Evolutionary conservation across 495 filamentous ascomycete genomes (phyloP).

Genomic region (Immersiella caudata): DNA sequence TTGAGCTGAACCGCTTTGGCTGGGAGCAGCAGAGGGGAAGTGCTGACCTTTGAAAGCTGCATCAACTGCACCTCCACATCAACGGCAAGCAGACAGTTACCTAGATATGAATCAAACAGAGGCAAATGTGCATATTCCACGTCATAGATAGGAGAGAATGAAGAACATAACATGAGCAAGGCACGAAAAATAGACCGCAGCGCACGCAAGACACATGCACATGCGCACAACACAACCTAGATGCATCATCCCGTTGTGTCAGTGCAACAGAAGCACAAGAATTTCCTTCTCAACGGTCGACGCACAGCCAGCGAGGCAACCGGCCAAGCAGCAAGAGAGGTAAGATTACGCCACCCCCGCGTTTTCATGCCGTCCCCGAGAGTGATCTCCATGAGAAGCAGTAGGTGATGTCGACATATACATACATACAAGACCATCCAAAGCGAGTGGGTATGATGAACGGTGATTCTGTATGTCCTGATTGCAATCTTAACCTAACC

Average conservation of each 20-base stretch:
- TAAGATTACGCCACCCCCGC: constrained; percentile 1
- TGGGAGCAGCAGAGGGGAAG: neutral
- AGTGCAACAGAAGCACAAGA: neutral
- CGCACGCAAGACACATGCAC: neutral
- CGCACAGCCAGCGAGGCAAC: neutral
- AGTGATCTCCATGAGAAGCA: neutral
- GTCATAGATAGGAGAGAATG: neutral
- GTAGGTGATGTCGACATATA: neutral
- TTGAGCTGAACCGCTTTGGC: neutral
- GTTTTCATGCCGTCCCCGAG: neutral
- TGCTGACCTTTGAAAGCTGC: neutral
- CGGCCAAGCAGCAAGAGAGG: neutral
- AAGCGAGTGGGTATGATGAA: neutral
- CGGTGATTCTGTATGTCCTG: neutral
- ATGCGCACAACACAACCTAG: neutral
- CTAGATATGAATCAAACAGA: neutral
- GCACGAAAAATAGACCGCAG: neutral
- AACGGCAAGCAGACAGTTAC: too few species aligned
- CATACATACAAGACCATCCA: too few species aligned
- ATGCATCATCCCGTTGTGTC: neutral
- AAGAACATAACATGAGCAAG: neutral
- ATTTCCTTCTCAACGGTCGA: neutral
- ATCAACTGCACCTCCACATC: too few species aligned
- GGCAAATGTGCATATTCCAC: neutral
- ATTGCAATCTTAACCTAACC: neutral